Base-by-base conservation (phyloP, 805 yeast genomes). In the Pichia deserticola region DNA sequence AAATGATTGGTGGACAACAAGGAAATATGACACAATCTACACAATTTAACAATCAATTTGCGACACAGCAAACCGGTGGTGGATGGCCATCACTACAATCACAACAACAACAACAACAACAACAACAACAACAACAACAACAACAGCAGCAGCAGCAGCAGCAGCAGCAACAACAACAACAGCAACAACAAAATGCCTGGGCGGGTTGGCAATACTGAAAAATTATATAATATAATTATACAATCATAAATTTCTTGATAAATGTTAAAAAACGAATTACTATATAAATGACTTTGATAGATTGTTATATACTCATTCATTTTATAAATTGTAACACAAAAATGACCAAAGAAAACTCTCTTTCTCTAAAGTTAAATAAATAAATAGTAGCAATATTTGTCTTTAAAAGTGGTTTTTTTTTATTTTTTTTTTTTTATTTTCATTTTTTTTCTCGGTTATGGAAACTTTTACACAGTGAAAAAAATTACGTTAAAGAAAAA, bases 21-120 rank as follows among this genome's bases (percentile, higher is more conserved):
- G 40, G 33, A 11, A 35, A 25, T 25, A 20, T 40, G 45, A 36
- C 36, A 50, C 53, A 47, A 13, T 48, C 36, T 35, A 28, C 38
- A 27, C 44, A 42, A 39, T 42, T 35, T 12, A 15, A 7, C 25
- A 42, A 51, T 15, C 48, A 40, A 39, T 45, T 39, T 29, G 43
- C 49, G 36, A 40, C 29, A 12, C 49, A 47, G 20, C 40, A 29
- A 34, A 47, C 49, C 4, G 47, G 47, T 34, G 36, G 42, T 38
- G 40, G 42, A 28, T 48, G 50, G 46, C 35, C 50, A 41, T 47
- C 50, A 39, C 45, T 33, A 30, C 57, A 50, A 34, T 57, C 50
- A 35, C 56, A 48, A 28, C 59, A 36, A 13, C 54, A 48, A 48
- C 61, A 49, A 54, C 58, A 49, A 41, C 51, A 48, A 48, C 55